phyloP scores from a whole-genome alignment of 2,329 filamentous ascomycete species.

The Aureobasidium namibiae region DNA sequence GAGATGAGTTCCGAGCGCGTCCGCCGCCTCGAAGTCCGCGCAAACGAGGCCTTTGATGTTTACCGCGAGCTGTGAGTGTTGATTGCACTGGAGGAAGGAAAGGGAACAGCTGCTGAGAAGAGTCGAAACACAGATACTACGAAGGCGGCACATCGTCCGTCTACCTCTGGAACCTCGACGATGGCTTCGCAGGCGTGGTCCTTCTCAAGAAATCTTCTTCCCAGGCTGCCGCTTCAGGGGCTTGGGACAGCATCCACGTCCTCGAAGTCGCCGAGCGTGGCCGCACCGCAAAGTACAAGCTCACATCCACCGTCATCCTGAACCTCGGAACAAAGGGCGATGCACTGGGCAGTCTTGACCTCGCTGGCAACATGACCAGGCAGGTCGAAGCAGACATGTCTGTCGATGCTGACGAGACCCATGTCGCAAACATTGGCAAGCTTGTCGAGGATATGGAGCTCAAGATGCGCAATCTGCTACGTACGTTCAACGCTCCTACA shows the following conservation, averaged over 20 bases:
- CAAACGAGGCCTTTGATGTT: slow-evolving; percentile 94
- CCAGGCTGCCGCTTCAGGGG: slow-evolving; percentile 51
- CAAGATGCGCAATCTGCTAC: slow-evolving; percentile 95
- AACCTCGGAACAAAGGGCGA: slow-evolving; percentile 64
- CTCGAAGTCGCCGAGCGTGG: slow-evolving; percentile 79
- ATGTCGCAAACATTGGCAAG: slow-evolving; percentile 89
- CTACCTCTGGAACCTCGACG: slow-evolving; percentile 97
- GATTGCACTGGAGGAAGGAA: background rate
- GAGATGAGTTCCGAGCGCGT: slow-evolving; percentile 87
- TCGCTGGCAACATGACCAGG: slow-evolving; percentile 95
- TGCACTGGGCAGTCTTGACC: slow-evolving; percentile 74
- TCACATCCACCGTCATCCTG: slow-evolving; percentile 93
- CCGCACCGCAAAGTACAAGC: slow-evolving; percentile 89
- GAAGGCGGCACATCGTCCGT: slow-evolving; percentile 94
- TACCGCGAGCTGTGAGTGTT: slow-evolving; percentile 75
- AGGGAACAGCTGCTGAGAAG: background rate
- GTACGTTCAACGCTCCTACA: slow-evolving; percentile 28
- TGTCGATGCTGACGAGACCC: slow-evolving; percentile 45
- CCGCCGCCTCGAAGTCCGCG: slow-evolving; percentile 84
- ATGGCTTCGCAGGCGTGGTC: slow-evolving; percentile 94
- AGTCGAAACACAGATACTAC: slow-evolving; percentile 54
- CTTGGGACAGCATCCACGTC: slow-evolving; percentile 98
- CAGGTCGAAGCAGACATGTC: slow-evolving; percentile 89
- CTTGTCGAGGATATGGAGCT: slow-evolving; percentile 99
- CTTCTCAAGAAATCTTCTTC: slow-evolving; percentile 69